Evolutionary conservation across 208 protist genomes (phyloP), one percentile per base, ranked within the genome.

Genomic region (Naegleria fowleri): DNA sequence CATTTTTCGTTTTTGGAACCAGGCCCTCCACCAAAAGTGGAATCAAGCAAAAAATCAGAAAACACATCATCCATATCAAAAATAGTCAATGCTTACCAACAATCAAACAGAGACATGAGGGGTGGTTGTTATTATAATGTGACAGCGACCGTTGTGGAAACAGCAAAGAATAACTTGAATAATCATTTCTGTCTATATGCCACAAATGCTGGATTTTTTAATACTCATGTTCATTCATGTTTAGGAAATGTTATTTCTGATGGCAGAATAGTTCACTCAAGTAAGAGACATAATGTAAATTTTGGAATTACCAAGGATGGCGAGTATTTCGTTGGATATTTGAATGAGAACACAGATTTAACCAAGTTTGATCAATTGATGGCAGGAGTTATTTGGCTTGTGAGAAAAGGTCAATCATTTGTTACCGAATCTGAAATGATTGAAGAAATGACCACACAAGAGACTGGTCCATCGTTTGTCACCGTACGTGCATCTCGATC

Each of bases 191-290:
- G 90, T 33, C n/a, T 75, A 1, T 52, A 59, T 41, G 51, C 90
- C 7, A 84, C 58, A 25, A 92, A 92, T 83, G 90, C 41, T 19
- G 90, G 90, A 38, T 92, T 92, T 89, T 92, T 92, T 36, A 55
- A 89, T 48, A 40, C 33, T 25, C 40, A 86, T 33, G 90, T 5
- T 15, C n/a, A 52, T 38, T 7, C 36, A 52, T 92, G 90, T 84
- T 83, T 89, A 3, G 90, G 90, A 38, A 87, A 92, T 52, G 13
- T 92, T 22, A 36, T 92, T 41, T 51, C 43, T 51, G 38, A 90
- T 36, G 41, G 43, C 11, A 59, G 36, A 59, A 6, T 92, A 0
- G 43, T 90, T 16, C 90, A 92, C 40, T 29, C 25, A 25, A 79
- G n/a, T 33, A 83, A 7, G 41, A 41, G 5, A 0, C n/a, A 29